Conservation (phyloP, 148 eudicot genomes). For the Spergularia marina region DNA sequence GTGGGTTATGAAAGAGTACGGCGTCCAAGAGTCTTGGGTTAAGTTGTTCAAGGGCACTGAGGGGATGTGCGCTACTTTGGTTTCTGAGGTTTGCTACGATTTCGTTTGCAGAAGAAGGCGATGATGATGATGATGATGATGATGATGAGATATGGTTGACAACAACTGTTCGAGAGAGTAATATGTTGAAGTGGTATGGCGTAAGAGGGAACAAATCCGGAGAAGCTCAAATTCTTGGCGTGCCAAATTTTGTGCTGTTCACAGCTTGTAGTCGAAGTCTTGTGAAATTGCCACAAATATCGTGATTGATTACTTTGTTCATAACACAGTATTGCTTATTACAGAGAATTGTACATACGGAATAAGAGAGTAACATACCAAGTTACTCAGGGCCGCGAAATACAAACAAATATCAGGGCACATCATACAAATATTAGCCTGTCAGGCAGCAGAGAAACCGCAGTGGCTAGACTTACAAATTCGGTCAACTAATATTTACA, state of each 20-base stretch:
- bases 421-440: constrained; percentile 7
- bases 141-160: constrained; percentile 5
- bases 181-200: constrained; percentile 1
- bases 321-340: not conserved
- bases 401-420: not conserved
- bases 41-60: not conserved
- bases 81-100: not conserved
- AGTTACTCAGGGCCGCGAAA: not conserved
- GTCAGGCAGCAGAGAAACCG: not conserved
- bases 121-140: no score
- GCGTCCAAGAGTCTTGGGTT: constrained; percentile 8
- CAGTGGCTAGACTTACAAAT: not conserved
- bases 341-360: not conserved
- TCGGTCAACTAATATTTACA: constrained; percentile 6
- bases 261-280: constrained; percentile 10
- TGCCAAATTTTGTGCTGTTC: not conserved
- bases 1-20: constrained; percentile 17
- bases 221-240: not conserved
- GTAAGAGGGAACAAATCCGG: constrained; percentile 12
- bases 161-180: not conserved
- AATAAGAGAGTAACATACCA: not conserved
- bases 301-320: no score
- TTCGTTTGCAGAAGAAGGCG: not conserved
- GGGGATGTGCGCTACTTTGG: not conserved
- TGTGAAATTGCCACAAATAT: not conserved